Conservation (phyloP, 768 basidiomycete genomes). For the Phylloporus rhodoxanthus region DNA sequence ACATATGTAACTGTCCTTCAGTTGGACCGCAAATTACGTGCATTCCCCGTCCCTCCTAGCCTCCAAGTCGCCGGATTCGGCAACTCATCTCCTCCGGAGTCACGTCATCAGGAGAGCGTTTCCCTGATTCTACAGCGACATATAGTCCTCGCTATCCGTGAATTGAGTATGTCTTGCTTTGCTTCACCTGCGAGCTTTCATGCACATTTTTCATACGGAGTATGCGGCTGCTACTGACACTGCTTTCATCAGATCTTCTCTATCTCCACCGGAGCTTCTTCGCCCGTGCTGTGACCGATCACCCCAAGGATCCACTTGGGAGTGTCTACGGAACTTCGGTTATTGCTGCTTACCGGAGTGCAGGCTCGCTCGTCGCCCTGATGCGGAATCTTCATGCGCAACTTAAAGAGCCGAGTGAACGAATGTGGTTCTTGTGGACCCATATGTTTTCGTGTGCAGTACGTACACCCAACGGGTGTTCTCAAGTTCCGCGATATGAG, state of each 20-base stretch:
- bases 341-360: conserved; percentile 68
- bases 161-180: conserved; percentile 49
- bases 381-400: conserved; percentile 65
- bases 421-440: conserved; percentile 53
- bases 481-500: conserved; percentile 9
- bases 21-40: conserved; percentile 59
- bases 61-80: conserved; percentile 68
- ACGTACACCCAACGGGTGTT: conserved; percentile 23
- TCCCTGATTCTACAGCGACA: conserved; percentile 55
- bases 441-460: conserved; percentile 59
- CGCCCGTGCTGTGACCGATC: conserved; percentile 65
- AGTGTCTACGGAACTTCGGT: conserved; percentile 70
- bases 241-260: conserved; percentile 44
- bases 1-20: conserved; percentile 64
- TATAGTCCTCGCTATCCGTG: conserved; percentile 61
- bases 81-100: conserved; percentile 40
- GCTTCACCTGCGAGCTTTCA: background rate
- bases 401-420: conserved; percentile 54
- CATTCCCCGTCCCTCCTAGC: conserved; percentile 59
- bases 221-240: conserved; percentile 14
- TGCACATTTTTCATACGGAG: background rate
- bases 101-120: conserved; percentile 33
- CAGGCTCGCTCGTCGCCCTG: conserved; percentile 63
- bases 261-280: conserved; percentile 73
- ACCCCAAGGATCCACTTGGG: conserved; percentile 67